These are phyloP conservation scores for Trichophyton schoenleinii DNA, from an alignment of 2,329 filamentous ascomycete species.

Conservation along the genomic window DNA sequence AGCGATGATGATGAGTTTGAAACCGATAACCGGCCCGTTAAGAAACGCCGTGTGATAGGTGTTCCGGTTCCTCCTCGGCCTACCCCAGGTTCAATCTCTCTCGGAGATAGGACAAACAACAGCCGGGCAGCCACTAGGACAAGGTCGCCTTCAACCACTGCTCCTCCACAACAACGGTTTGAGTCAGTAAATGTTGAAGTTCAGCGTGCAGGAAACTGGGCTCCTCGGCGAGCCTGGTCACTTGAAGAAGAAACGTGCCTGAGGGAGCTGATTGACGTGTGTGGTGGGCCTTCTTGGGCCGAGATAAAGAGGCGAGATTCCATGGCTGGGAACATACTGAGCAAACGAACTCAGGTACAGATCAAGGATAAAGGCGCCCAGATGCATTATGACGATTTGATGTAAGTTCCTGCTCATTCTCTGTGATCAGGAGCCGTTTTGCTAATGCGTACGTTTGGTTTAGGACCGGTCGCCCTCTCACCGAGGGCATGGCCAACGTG, in stretches of 20 bases:
- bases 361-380: background rate
- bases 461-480: background rate
- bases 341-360: background rate
- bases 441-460: background rate
- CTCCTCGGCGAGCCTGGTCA: background rate
- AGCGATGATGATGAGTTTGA: constrained; percentile 16
- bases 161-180: background rate
- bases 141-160: background rate
- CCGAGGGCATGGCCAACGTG: background rate
- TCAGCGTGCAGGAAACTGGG: background rate
- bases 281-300: background rate
- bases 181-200: background rate
- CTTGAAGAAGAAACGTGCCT: background rate
- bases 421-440: background rate
- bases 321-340: background rate
- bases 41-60: background rate
- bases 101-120: background rate
- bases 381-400: constrained; percentile 2
- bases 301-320: background rate
- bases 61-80: background rate
- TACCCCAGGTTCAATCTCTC: background rate
- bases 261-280: background rate
- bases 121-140: background rate
- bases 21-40: constrained; percentile 21
- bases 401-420: background rate